A percentile compares a stretch with the other conserved stretches of the same genome.
Conservation (phyloP, 108 stramenopile species). For the Skeletonema potamos region DNA sequence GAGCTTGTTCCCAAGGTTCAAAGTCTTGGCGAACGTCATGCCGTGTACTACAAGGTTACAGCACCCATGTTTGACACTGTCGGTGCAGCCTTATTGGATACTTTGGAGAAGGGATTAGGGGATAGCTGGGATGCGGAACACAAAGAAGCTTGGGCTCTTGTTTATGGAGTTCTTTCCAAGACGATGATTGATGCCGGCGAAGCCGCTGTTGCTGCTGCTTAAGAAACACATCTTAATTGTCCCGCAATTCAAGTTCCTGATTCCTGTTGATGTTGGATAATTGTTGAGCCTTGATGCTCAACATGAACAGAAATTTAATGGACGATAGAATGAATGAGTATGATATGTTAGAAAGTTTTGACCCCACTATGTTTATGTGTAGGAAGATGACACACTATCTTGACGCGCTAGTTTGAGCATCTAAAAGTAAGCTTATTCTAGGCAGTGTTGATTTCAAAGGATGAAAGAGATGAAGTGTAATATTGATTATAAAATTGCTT, state of each 20-base stretch:
- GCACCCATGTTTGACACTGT: slow-evolving; percentile 33
- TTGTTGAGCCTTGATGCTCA: no score
- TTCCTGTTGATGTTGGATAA: no score
- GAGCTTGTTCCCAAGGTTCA: slow-evolving; percentile 23
- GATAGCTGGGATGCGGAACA: slow-evolving; percentile 30
- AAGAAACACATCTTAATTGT: background rate
- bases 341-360: no score
- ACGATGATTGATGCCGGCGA: slow-evolving; percentile 20
- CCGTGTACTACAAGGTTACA: slow-evolving; percentile 21
- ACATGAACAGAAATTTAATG: no score
- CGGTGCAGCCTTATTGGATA: slow-evolving; percentile 28
- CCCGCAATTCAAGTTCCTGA: no score
- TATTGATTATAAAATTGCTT: background rate
- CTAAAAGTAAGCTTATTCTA: slow-evolving; percentile 7
- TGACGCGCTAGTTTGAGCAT: slow-evolving; percentile 13
- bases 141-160: slow-evolving; percentile 40
- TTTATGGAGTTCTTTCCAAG: slow-evolving; percentile 22
- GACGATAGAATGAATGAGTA: no score
- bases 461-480: slow-evolving; percentile 1
- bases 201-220: background rate
- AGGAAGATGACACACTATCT: no score
- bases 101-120: slow-evolving; percentile 34
- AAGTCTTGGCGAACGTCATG: slow-evolving; percentile 29
- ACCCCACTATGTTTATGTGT: no score
- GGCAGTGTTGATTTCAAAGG: background rate